Base-by-base conservation (phyloP, 23 red algal genomes). In the Pyropia haitanensis region DNA sequence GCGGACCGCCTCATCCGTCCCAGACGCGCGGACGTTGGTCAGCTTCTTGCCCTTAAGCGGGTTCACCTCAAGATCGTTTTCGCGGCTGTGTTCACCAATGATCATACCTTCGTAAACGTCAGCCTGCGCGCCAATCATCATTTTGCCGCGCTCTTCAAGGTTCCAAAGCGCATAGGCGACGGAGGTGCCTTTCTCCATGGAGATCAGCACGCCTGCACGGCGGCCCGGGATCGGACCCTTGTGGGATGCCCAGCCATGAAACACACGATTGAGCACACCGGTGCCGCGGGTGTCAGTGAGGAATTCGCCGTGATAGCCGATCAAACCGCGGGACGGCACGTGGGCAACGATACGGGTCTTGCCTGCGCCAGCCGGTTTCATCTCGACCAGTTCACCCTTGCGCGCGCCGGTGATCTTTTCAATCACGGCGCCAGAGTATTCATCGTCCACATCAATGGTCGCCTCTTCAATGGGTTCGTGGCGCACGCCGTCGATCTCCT, bases 101-200 rank as follows among this genome's bases (percentile, higher is more conserved):
- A 70, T 70, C 49, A 49, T 28, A 20, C 49, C 49, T 25, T 70
- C 66, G 23, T 70, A 70, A 8, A 70, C 66, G 12, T 70, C 66
- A 9, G 4, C 50, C 13, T 44, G 33, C 26, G 66, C 33, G 8
- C 5, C 8, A 7, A 70, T 39, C 13, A 70, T 52, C 20, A 70
- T 5, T 19, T 12, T 14, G 5, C 66, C 66, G 33, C 66, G 66
- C 49, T 70, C 66, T 19, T 70, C 33, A 6, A 39, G 17, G 8
- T 30, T 5, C 50, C 53, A 30, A 5, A 70, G 28, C 34, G 28
- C 66, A 19, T 70, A 22, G 5, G 66, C 51, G 17, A 44, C 53
- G 12, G 21, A 30, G 23, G 28, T 28, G 22, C 66, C 66, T 3
- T 30, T 70, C 8, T 16, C 28, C 15, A 24, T 28, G 3, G 66